phyloP scores from a whole-genome alignment of 1,139 yeast species.

The Yamadazyma dushanensis region DNA sequence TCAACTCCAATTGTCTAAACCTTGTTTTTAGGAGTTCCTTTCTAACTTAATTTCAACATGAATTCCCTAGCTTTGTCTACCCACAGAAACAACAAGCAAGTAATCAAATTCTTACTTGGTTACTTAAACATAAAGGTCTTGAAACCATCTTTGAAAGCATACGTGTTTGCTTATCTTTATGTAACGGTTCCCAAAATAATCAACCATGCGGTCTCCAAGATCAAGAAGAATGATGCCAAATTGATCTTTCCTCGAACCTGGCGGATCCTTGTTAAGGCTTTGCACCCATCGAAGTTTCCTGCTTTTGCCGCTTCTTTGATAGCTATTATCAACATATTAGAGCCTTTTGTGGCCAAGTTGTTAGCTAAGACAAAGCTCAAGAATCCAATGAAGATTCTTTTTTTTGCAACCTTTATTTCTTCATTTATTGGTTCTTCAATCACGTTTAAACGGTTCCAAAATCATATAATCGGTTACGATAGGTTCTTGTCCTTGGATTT shows the following conservation, averaged over 20 bases:
- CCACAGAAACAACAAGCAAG: conserved; percentile 7
- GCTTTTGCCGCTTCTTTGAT: conserved; percentile 30
- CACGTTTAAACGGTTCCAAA: conserved; percentile 32
- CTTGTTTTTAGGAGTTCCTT: too few species aligned
- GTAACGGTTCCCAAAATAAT: conserved; percentile 31
- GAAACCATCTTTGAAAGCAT: conserved; percentile 31
- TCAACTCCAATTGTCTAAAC: too few species aligned
- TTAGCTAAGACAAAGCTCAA: conserved; percentile 15
- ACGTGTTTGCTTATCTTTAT: conserved; percentile 35
- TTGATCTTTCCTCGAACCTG: conserved; percentile 17
- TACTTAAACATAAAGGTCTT: conserved; percentile 16
- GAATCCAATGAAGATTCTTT: conserved; percentile 22
- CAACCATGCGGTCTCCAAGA: conserved; percentile 18
- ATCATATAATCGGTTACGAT: conserved; percentile 29
- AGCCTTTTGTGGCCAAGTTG: conserved; percentile 27
- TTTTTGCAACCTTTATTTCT: conserved; percentile 30
- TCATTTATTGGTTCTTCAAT: conserved; percentile 28
- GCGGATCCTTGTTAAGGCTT: conserved; percentile 21
- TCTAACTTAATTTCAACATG: conserved; percentile 1
- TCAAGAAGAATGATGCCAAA: conserved; percentile 20
- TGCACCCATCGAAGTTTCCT: conserved; percentile 34
- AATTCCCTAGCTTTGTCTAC: background rate
- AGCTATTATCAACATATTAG: conserved; percentile 33
- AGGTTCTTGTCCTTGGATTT: conserved; percentile 34
- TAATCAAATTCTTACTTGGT: conserved; percentile 6